Conservation (phyloP, 352 stramenopile genomes). For the Bremia lactucae region DNA sequence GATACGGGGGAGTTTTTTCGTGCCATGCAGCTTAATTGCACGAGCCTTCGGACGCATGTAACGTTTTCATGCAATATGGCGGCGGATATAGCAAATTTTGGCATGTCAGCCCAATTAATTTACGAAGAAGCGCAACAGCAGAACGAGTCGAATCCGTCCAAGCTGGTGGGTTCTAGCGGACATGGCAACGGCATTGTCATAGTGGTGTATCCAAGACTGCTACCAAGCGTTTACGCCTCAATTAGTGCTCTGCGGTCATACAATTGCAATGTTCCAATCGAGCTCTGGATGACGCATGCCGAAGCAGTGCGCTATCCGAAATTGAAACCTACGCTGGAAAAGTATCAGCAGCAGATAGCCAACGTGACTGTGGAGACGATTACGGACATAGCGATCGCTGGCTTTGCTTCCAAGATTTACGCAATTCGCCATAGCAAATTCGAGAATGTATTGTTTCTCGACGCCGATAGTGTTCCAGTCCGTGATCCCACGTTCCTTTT, state of each 20-base stretch:
- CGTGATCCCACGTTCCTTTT: constrained; percentile 63
- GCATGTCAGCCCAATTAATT: constrained; percentile 21
- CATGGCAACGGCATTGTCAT: constrained; percentile 50
- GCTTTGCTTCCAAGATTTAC: constrained; percentile 62
- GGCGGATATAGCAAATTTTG: constrained; percentile 56
- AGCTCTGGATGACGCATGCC: constrained; percentile 53
- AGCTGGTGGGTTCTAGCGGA: constrained; percentile 22
- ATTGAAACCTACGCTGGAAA: constrained; percentile 22
- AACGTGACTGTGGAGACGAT: constrained; percentile 41
- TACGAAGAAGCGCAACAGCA: constrained; percentile 17
- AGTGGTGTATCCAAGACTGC: constrained; percentile 56
- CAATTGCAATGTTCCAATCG: constrained; percentile 52
- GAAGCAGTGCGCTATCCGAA: constrained; percentile 24
- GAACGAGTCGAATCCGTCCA: constrained; percentile 7
- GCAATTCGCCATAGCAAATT: constrained; percentile 55
- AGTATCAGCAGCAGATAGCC: constrained; percentile 21
- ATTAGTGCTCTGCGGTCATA: constrained; percentile 36
- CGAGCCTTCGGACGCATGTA: constrained; percentile 36
- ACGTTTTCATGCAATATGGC: constrained; percentile 46
- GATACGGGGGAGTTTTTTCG: constrained; percentile 50
- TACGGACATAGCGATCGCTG: constrained; percentile 27
- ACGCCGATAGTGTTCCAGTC: constrained; percentile 57
- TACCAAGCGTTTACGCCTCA: constrained; percentile 58
- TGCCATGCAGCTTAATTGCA: constrained; percentile 62
- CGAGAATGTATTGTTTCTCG: constrained; percentile 63